These are phyloP conservation scores for Artemisia tridentata DNA, from an alignment of 129 eudicot species.

Conservation along the genomic window DNA sequence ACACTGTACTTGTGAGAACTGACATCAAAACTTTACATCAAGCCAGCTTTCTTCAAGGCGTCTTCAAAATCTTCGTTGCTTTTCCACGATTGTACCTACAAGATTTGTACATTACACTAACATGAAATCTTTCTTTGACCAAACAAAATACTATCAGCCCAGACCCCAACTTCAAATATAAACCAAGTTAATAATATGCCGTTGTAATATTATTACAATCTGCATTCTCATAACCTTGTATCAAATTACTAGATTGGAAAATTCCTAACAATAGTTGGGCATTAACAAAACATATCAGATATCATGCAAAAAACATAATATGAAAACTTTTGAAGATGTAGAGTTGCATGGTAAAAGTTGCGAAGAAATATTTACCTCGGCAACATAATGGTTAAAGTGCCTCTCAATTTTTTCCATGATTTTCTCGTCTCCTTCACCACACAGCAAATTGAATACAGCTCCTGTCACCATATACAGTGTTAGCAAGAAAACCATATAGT, in stretches of 20 bases:
- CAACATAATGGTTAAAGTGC: slow-evolving; percentile 49
- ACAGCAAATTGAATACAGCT: slow-evolving; percentile 74
- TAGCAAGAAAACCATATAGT: slow-evolving; percentile 10
- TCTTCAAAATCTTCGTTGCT: slow-evolving; percentile 54
- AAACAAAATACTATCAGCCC: neutral
- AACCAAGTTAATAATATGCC: neutral
- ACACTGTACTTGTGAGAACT: too few relatives aligned
- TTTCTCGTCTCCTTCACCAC: slow-evolving; percentile 48
- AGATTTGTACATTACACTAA: neutral
- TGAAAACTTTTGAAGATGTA: neutral
- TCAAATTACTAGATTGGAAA: neutral
- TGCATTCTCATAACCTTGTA: neutral
- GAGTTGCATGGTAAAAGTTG: neutral
- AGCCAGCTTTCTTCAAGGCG: too few relatives aligned
- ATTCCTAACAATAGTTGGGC: neutral
- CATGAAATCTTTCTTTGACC: neutral
- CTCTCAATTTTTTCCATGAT: slow-evolving; percentile 71
- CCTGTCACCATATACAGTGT: slow-evolving; percentile 43
- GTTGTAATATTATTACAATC: neutral
- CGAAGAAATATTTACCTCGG: slow-evolving; percentile 47
- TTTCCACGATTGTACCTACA: slow-evolving; percentile 66
- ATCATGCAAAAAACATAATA: neutral
- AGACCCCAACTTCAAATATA: neutral
- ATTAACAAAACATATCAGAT: neutral
- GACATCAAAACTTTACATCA: too few relatives aligned